Conservation (phyloP, 2,329 filamentous ascomycete species). For the Stagonosporopsis tanaceti region DNA sequence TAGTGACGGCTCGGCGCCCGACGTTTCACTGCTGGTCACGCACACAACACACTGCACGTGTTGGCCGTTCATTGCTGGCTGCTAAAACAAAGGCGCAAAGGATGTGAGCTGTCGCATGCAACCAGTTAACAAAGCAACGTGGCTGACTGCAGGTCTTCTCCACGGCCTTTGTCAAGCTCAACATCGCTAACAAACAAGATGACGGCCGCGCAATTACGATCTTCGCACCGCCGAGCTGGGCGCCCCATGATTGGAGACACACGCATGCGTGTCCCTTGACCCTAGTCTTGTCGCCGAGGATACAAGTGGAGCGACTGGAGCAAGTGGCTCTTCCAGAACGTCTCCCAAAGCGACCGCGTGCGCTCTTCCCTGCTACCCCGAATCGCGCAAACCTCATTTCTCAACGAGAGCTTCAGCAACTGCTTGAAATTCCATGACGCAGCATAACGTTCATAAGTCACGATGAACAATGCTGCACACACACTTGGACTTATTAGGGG, state of each 20-base stretch:
- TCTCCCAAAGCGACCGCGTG: slow-evolving; percentile 27
- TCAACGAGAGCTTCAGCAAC: slow-evolving; percentile 20
- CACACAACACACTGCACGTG: slow-evolving; percentile 30
- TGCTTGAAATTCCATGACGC: slow-evolving; percentile 10
- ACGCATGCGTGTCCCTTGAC: slow-evolving; percentile 26
- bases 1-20: slow-evolving; percentile 32
- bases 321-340: slow-evolving; percentile 35
- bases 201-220: slow-evolving; percentile 44
- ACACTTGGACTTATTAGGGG: background rate
- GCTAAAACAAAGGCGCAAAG: slow-evolving; percentile 21
- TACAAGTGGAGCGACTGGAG: slow-evolving; percentile 26
- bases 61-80: slow-evolving; percentile 26
- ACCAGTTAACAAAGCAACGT: slow-evolving; percentile 3
- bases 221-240: slow-evolving; percentile 30
- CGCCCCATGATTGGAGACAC: slow-evolving; percentile 25
- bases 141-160: slow-evolving; percentile 8
- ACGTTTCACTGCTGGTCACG: slow-evolving; percentile 22
- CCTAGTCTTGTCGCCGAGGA: slow-evolving; percentile 32
- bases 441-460: slow-evolving; percentile 7
- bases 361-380: slow-evolving; percentile 17
- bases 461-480: slow-evolving; percentile 2
- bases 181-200: slow-evolving; percentile 17
- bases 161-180: slow-evolving; percentile 6
- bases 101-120: slow-evolving; percentile 21
- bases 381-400: slow-evolving; percentile 26